These are phyloP conservation scores for Fusarium sp. DNA, from an alignment of 2,329 filamentous ascomycete species.

Conservation along the genomic window DNA sequence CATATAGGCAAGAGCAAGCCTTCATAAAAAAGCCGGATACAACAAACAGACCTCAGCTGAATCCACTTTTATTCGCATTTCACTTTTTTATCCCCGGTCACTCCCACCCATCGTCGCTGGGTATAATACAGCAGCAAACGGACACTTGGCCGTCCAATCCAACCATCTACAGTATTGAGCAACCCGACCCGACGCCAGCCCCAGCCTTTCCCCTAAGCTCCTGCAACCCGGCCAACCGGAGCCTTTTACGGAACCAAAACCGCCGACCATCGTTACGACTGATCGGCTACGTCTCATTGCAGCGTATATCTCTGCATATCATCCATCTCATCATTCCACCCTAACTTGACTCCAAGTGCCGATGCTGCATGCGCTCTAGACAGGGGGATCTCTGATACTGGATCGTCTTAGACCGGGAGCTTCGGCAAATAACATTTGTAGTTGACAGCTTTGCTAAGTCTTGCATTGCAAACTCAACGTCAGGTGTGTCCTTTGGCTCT, in stretches of 20 bases:
- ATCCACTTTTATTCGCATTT: conserved; percentile 35
- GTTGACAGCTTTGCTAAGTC: conserved; percentile 29
- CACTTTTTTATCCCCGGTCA: conserved; percentile 19
- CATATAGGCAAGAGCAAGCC: conserved; percentile 35
- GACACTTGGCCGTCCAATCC: conserved; percentile 33
- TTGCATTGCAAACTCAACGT: conserved; percentile 15
- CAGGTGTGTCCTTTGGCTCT: conserved; percentile 18
- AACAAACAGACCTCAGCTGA: conserved; percentile 22
- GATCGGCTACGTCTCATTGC: conserved; percentile 39
- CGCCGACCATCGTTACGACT: conserved; percentile 31
- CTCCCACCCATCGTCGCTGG: conserved; percentile 15
- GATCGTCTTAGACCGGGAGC: conserved; percentile 32
- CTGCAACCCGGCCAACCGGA: conserved; percentile 46
- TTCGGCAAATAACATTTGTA: conserved; percentile 32
- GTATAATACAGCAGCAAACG: conserved; percentile 27
- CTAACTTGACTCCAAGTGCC: conserved; percentile 31
- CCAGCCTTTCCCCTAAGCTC: conserved; percentile 29
- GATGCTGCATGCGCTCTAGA: conserved; percentile 44
- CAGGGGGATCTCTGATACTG: conserved; percentile 35
- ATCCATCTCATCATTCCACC: conserved; percentile 36
- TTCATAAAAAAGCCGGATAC: conserved; percentile 8
- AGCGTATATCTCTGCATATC: conserved; percentile 41
- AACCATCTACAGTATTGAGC: conserved; percentile 29
- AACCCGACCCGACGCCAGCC: conserved; percentile 11
- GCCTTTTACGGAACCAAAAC: conserved; percentile 25